These are phyloP conservation scores for Russula lepida DNA, from an alignment of 768 basidiomycete species.

Conservation along the genomic window DNA sequence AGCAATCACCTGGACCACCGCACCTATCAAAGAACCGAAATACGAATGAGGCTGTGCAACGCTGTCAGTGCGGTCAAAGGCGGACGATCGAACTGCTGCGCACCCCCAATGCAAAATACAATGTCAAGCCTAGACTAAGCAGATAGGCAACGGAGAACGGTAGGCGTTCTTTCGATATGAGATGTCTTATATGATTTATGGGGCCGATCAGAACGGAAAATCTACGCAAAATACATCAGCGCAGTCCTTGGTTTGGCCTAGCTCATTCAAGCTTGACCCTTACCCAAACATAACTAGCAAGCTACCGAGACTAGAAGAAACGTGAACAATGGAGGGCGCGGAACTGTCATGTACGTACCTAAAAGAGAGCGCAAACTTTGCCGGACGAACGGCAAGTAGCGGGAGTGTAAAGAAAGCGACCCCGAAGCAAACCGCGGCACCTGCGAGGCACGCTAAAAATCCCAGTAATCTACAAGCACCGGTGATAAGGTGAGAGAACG, in stretches of 20 bases:
- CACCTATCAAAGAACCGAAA: slow-evolving; percentile 75
- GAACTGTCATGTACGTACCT: slow-evolving; percentile 38
- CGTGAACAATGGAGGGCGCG: neutral
- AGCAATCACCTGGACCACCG: slow-evolving; percentile 76
- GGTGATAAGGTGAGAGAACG: neutral
- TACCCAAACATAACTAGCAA: slow-evolving; percentile 95
- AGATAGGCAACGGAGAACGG: slow-evolving; percentile 84
- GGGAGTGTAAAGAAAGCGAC: slow-evolving; percentile 83
- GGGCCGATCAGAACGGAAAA: slow-evolving; percentile 87
- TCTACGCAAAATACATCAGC: slow-evolving; percentile 29
- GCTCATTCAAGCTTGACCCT: slow-evolving; percentile 22
- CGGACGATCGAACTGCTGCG: slow-evolving; percentile 26
- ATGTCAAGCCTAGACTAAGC: slow-evolving; percentile 70
- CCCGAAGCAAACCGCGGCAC: slow-evolving; percentile 89
- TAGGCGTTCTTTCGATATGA: slow-evolving; percentile 70
- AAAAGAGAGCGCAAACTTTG: slow-evolving; percentile 88
- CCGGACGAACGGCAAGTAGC: slow-evolving; percentile 60
- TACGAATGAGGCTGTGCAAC: slow-evolving; percentile 64
- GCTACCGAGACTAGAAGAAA: slow-evolving; percentile 59
- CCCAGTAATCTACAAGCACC: slow-evolving; percentile 59
- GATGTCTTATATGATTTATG: slow-evolving; percentile 85
- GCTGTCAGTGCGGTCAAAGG: neutral
- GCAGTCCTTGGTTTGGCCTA: neutral
- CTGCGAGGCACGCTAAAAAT: slow-evolving; percentile 81
- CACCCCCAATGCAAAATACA: slow-evolving; percentile 89